These are phyloP conservation scores for Aureobasidium sp. DNA, from an alignment of 2,329 filamentous ascomycete species.

Conservation along the genomic window DNA sequence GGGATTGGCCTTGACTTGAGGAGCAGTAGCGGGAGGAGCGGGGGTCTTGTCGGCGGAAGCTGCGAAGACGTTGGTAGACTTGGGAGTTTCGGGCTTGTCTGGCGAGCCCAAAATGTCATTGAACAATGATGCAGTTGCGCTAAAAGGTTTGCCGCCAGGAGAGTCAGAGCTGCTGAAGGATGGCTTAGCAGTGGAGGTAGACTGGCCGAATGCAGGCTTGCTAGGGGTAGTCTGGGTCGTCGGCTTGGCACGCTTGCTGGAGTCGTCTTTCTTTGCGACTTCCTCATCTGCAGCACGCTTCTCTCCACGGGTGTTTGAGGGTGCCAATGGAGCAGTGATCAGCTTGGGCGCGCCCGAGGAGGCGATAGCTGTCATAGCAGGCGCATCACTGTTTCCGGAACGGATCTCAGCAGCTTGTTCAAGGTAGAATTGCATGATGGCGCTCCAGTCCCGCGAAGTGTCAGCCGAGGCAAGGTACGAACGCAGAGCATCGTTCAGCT, in stretches of 20 bases:
- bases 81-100: constrained; percentile 1
- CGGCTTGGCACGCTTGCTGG: constrained; percentile 10
- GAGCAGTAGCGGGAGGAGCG: constrained; percentile 3
- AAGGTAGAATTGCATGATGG: not conserved
- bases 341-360: not conserved
- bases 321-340: not conserved
- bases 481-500: constrained; percentile 8
- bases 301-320: not conserved
- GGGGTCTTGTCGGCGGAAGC: constrained; percentile 5
- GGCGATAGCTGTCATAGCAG: not conserved
- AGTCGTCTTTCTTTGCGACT: constrained; percentile 1
- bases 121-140: constrained; percentile 17
- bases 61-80: constrained; percentile 1
- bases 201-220: not conserved
- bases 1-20: constrained; percentile 16
- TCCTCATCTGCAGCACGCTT: constrained; percentile 9
- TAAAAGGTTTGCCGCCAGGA: constrained; percentile 10
- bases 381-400: not conserved
- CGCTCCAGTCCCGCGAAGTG: not conserved
- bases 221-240: not conserved
- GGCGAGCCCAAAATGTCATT: constrained; percentile 16
- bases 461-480: not conserved
- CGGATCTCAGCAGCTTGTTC: not conserved
- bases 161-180: not conserved
- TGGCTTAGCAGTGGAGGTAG: not conserved